phyloP scores from a whole-genome alignment of 768 basidiomycete genomes.

The Tephrocybe sp. region DNA sequence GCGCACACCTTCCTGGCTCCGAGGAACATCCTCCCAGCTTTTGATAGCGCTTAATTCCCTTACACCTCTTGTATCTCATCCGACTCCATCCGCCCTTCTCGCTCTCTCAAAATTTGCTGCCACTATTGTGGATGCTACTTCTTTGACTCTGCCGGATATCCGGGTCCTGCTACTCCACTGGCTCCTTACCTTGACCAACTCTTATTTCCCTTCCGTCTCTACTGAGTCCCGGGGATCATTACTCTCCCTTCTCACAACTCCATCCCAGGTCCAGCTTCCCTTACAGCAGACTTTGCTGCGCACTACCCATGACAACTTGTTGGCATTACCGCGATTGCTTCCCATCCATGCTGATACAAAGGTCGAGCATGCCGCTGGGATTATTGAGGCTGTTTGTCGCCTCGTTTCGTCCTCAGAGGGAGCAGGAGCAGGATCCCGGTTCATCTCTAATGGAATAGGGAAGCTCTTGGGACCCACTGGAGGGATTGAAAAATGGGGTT shows the following conservation, averaged over 20 bases:
- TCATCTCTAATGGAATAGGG: conserved; percentile 55
- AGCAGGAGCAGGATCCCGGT: conserved; percentile 27
- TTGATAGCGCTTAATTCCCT: conserved; percentile 81
- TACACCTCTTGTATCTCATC: conserved; percentile 69
- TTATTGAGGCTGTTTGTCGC: conserved; percentile 72
- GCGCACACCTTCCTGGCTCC: conserved; percentile 77
- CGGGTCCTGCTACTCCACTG: conserved; percentile 70
- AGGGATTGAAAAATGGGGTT: conserved; percentile 91
- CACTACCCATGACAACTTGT: conserved; percentile 63
- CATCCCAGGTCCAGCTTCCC: conserved; percentile 42
- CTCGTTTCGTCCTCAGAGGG: conserved; percentile 32
- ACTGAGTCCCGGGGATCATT: conserved; percentile 47
- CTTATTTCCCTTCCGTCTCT: conserved; percentile 54
- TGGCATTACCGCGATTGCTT: conserved; percentile 71
- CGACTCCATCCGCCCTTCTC: conserved; percentile 61
- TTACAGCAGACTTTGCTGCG: conserved; percentile 60
- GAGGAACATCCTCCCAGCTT: conserved; percentile 79
- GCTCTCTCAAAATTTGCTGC: conserved; percentile 59
- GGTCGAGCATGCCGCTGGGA: conserved; percentile 63
- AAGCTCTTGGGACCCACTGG: conserved; percentile 78
- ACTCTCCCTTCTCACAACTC: conserved; percentile 39
- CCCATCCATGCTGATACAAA: conserved; percentile 71
- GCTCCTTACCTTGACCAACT: conserved; percentile 71
- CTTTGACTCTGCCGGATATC: conserved; percentile 64
- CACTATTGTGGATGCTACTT: conserved; percentile 51